Evolutionary conservation across 2,329 filamentous ascomycete genomes (phyloP), one percentile per base, ranked within the genome.

Genomic region (Claviceps sp.): DNA sequence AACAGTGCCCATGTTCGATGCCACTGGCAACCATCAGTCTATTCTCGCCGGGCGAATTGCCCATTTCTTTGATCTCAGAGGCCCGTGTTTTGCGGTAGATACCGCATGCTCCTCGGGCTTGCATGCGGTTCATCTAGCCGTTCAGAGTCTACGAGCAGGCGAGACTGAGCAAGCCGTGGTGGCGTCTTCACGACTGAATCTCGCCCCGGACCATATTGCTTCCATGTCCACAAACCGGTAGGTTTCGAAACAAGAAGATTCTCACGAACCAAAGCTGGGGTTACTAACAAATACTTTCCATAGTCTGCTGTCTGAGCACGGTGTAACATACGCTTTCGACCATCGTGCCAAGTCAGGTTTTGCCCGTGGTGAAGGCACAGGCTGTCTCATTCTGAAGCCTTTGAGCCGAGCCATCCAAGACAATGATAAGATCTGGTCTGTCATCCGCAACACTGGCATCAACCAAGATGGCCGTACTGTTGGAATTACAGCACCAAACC

Each of bases 331-430:
- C 48, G 75, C 75, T 47, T 57, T 60, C 40, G 54, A 66, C 57
- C 55, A 63, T 54, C 48, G 60, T 52, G 61, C 60, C 48, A 46
- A 61, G 20, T 57, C 34, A 41, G 82, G 82, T 0, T 85, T 81
- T 57, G 79, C 74, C 0, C 72, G 81, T 9, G 81, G 78, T 8
- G 81, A 84, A 57, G 81, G 79, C 4, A 72, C 74, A 20, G 77
- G 69, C 6, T 69, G 75, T 48, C 57, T 84, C 3, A 61, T 82
- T 11, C 60, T 84, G 13, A 84, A 84, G 64, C 72, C 70, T 1
- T 67, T 83, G 0, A 69, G 73, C 37, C 70, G 76, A 53, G 80
- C 80, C 2, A 60, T 80, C 26, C 64, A 61, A 43, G 78, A 79
- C 55, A 75, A 75, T 24, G 78, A 84, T 58, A 68, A 71, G 2